phyloP scores from a whole-genome alignment of 352 stramenopile genomes.

The Phytophthora palmivora region DNA sequence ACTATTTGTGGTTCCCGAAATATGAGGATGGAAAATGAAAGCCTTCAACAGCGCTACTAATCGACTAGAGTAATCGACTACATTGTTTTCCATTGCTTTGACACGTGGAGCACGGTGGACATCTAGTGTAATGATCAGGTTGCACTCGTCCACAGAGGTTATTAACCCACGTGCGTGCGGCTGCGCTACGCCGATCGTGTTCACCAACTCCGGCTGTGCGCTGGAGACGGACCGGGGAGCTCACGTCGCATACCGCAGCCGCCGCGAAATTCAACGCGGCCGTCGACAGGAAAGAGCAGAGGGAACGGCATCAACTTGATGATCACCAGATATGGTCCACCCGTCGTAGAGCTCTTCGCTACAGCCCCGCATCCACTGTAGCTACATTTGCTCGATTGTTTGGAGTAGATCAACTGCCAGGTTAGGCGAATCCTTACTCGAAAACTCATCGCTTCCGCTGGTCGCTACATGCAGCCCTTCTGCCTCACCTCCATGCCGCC shows the following conservation, averaged over 20 bases:
- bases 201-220: conserved; percentile 17
- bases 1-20: neutral
- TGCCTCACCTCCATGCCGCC: conserved; percentile 3
- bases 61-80: neutral
- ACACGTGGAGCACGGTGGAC: no score
- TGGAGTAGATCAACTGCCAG: neutral
- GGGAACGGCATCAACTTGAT: neutral
- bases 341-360: conserved; percentile 1
- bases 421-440: conserved; percentile 9
- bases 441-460: conserved; percentile 4
- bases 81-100: neutral
- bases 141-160: neutral
- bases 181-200: conserved; percentile 25
- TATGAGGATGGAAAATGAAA: neutral
- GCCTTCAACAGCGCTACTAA: neutral
- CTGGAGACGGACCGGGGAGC: conserved; percentile 23
- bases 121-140: neutral
- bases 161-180: conserved; percentile 34
- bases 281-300: conserved; percentile 8
- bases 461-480: neutral
- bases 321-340: conserved; percentile 18
- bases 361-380: neutral
- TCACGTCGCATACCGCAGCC: conserved; percentile 36
- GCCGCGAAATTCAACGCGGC: conserved; percentile 3
- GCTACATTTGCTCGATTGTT: conserved; percentile 4